These are phyloP conservation scores for Funneliformis geosporum DNA, from an alignment of 192 early-diverging fungal genomes.

Conservation along the genomic window DNA sequence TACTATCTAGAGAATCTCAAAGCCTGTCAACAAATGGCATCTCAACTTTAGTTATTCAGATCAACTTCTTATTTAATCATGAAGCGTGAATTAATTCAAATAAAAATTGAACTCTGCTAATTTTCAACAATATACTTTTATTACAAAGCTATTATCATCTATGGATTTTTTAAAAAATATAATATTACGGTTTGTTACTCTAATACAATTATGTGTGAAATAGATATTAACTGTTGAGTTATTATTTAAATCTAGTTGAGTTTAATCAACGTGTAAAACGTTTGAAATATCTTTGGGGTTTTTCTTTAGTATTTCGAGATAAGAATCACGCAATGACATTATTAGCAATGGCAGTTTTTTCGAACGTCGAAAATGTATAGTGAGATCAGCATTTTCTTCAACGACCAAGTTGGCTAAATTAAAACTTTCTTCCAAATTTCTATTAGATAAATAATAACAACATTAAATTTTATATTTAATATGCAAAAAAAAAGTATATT, in stretches of 20 bases:
- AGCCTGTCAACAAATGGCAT: slow-evolving; percentile 72
- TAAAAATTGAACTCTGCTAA: too few species aligned
- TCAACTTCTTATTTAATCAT: background rate
- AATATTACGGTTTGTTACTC: background rate
- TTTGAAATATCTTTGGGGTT: slow-evolving; percentile 7
- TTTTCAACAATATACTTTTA: too few species aligned
- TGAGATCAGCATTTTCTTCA: background rate
- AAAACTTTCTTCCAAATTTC: slow-evolving; percentile 27
- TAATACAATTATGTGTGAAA: background rate
- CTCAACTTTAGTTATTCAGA: slow-evolving; percentile 37
- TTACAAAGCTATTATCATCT: too few species aligned
- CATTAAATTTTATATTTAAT: background rate
- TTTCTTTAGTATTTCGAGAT: background rate
- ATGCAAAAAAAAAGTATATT: background rate
- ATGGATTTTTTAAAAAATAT: background rate
- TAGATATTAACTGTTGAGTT: background rate
- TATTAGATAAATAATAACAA: background rate
- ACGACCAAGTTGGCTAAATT: slow-evolving; percentile 12
- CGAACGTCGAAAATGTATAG: slow-evolving; percentile 6
- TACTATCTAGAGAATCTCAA: slow-evolving; percentile 92
- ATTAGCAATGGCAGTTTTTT: slow-evolving; percentile 22
- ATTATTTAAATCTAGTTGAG: background rate
- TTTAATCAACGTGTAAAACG: background rate
- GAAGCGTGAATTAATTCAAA: too few species aligned
- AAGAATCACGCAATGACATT: background rate